Percentiles rank a stretch among this genome's conserved stretches.
Conservation (phyloP, 148 eudicot genomes). For the Salicornia ramosissima region DNA sequence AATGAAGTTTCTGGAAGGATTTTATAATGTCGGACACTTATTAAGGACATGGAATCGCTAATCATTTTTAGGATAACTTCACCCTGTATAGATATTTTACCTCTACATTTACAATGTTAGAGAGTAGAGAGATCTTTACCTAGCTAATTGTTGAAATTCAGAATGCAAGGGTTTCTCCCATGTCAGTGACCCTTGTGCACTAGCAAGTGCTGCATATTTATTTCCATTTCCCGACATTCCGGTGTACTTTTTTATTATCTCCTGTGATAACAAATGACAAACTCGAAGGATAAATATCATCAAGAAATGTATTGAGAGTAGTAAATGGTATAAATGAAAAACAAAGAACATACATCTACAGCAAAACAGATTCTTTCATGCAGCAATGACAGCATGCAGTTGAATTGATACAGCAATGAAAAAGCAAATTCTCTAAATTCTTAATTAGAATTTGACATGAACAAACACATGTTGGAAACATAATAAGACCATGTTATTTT, state of each 20-base stretch:
- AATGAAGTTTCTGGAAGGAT: not conserved
- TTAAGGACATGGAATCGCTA: not conserved
- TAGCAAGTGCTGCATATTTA: slow-evolving; percentile 71
- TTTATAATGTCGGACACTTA: not conserved
- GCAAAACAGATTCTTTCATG: not conserved
- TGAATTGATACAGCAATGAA: not conserved
- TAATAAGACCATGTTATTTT: no score
- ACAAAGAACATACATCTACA: not conserved
- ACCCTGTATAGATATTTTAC: no score
- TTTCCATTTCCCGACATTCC: slow-evolving; percentile 51
- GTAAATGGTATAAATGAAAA: not conserved
- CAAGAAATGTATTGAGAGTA: not conserved
- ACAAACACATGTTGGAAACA: not conserved
- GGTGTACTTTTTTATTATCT: slow-evolving; percentile 73
- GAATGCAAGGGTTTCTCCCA: slow-evolving; percentile 75
- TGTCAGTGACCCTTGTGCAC: slow-evolving; percentile 75
- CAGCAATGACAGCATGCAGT: not conserved
- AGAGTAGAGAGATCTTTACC: slow-evolving; percentile 33
- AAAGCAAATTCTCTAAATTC: not conserved
- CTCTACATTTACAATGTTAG: no score
- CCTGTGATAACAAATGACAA: slow-evolving; percentile 35
- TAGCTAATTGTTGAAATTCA: slow-evolving; percentile 73
- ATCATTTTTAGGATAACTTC: not conserved
- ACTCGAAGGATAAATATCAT: slow-evolving; percentile 10
- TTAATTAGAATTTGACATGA: no score